Evolutionary conservation across 2,329 filamentous ascomycete species (phyloP), one percentile per base, ranked within the genome.

Genomic region (Cyanodermella asteris): DNA sequence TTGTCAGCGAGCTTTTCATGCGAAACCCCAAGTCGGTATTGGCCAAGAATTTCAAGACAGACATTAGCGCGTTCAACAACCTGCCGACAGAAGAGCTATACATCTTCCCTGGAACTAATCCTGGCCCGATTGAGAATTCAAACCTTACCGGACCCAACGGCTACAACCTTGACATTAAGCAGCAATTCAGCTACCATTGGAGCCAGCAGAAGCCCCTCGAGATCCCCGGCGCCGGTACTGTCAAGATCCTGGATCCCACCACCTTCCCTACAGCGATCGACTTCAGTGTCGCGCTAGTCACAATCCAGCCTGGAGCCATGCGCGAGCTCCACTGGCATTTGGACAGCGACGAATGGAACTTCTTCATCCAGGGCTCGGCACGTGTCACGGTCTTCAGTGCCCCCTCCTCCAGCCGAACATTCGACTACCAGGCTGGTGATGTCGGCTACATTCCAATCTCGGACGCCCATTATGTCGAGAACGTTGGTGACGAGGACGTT

Each of bases 281-380:
- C 0, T 61, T 81, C 12, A 72, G 74, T 0, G 73, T 74, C 1
- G 75, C 72, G 1, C 61, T 80, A 38, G 61, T 76, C 11, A 61
- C 62, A 18, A 74, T 82, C 31, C 54, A 72, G 34, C 73, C 74
- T 0, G 72, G 72, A 9, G 72, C 70, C 0, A 54, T 81, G 41
- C 62, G 74, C 7, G 74, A 80, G 49, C 78, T 82, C 59, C 75
- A 82, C 51, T 82, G 75, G 75, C 75, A 82, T 40, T 72, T 73
- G 1, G 68, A 65, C 22, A 72, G 72, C 8, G 75, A 81, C 38
- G 74, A 81, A 44, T 82, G 74, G 74, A 74, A 67, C 5, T 82
- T 75, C 47, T 80, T 82, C 53, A 64, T 82, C 42, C 50, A 51
- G 14, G 76, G 76, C 0, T 64, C 65, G 20, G 76, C 72, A 0